A percentile compares a stretch with the other conserved stretches of the same genome.
Conservation (phyloP, 73 alveolate species). For the Symbiodinium natans region DNA sequence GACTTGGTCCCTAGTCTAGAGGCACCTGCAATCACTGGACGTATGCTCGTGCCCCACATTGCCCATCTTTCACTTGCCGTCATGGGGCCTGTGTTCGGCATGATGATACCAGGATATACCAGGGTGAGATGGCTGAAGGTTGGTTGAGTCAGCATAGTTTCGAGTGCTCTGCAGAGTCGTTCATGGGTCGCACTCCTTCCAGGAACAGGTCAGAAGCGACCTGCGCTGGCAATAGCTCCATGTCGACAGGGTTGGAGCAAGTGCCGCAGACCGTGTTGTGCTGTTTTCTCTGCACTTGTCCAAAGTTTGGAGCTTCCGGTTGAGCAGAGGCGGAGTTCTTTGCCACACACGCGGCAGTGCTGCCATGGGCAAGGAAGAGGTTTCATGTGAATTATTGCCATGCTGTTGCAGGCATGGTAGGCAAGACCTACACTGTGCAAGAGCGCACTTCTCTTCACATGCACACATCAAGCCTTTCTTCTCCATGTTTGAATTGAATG, state of each 20-base stretch:
- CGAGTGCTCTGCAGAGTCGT: neutral
- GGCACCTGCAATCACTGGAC: too few relatives aligned
- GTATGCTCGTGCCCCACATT: too few relatives aligned
- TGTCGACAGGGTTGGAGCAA: conserved; percentile 23
- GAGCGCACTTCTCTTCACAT: neutral
- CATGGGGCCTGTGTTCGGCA: too few relatives aligned
- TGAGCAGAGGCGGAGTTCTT: conserved; percentile 12
- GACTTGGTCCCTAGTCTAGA: too few relatives aligned
- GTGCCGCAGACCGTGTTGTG: neutral
- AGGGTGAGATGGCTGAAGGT: too few relatives aligned
- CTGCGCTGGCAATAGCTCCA: conserved; percentile 26
- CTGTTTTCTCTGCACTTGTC: neutral
- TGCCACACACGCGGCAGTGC: neutral
- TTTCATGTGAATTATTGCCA: neutral
- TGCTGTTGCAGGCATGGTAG: neutral
- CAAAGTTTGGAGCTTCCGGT: neutral
- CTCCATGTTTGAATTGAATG: neutral
- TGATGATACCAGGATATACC: too few relatives aligned
- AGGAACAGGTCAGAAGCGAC: conserved; percentile 12
- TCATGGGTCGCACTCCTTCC: neutral
- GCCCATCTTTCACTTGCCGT: too few relatives aligned
- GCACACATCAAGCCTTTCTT: neutral
- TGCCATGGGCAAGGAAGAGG: conserved; percentile 5
- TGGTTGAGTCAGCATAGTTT: too few relatives aligned
- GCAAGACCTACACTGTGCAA: neutral